Evolutionary conservation across 768 basidiomycete species (phyloP).

Genomic region (Gloeophyllum trabeum): DNA sequence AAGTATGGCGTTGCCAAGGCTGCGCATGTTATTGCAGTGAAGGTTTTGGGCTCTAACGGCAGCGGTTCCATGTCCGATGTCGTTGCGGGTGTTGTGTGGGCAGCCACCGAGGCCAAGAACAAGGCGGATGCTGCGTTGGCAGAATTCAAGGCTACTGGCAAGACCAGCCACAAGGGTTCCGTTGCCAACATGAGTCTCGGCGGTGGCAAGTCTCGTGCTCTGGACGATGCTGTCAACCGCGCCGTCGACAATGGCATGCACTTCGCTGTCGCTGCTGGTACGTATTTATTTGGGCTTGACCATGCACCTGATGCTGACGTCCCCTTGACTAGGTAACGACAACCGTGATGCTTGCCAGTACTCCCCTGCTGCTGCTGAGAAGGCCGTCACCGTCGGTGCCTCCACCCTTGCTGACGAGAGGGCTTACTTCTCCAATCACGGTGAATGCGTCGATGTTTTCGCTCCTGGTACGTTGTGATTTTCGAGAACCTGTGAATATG

Average conservation of each 20-base stretch:
- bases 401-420: conserved; percentile 72
- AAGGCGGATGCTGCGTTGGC: conserved; percentile 52
- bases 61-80: conserved; percentile 95
- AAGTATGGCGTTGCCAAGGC: conserved; percentile 96
- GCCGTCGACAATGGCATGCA: conserved; percentile 82
- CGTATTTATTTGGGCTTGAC: conserved; percentile 16
- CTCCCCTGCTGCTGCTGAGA: conserved; percentile 84
- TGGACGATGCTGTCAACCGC: conserved; percentile 77
- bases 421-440: conserved; percentile 90
- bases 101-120: conserved; percentile 36
- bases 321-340: conserved; percentile 49
- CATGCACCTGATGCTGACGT: neutral
- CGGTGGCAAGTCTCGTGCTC: conserved; percentile 79
- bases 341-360: conserved; percentile 85
- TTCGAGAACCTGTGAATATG: conserved; percentile 73
- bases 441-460: conserved; percentile 86
- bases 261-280: conserved; percentile 94
- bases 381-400: conserved; percentile 92
- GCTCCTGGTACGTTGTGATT: conserved; percentile 59
- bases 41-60: conserved; percentile 90
- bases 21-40: conserved; percentile 83
- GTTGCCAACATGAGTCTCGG: conserved; percentile 98
- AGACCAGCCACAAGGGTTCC: conserved; percentile 83
- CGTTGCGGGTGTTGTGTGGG: conserved; percentile 79
- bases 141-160: conserved; percentile 63